Percentiles rank a stretch among this genome's conserved stretches.
These are phyloP conservation scores for Fraxinus dipetala DNA, from an alignment of 305 asterid genomes.

Conservation along the genomic window DNA sequence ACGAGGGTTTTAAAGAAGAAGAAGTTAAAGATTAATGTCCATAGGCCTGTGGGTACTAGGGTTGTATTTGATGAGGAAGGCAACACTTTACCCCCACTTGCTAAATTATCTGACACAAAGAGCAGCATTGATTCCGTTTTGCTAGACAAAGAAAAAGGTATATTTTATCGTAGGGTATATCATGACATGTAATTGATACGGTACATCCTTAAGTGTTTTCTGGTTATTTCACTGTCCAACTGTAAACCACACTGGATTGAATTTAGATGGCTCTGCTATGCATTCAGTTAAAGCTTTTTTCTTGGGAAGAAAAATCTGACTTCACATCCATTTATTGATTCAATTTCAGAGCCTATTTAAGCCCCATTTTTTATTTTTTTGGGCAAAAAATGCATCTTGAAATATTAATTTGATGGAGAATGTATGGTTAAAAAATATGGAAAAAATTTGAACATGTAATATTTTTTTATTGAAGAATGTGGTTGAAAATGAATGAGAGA, in stretches of 20 bases:
- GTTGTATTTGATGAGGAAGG: conserved; percentile 88
- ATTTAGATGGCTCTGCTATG: not conserved
- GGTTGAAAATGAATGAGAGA: too few species aligned
- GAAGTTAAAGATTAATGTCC: conserved; percentile 81
- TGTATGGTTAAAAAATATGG: not conserved
- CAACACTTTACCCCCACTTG: conserved; percentile 72
- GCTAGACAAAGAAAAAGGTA: conserved; percentile 73
- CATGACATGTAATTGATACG: not conserved
- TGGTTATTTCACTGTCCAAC: not conserved
- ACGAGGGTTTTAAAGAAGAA: conserved; percentile 63
- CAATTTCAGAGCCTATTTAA: not conserved
- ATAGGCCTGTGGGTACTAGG: conserved; percentile 77
- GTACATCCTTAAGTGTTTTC: not conserved
- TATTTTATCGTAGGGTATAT: not conserved
- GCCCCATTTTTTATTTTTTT: too few species aligned
- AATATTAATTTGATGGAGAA: not conserved
- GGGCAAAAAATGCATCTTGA: not conserved
- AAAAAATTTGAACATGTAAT: too few species aligned
- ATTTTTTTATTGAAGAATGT: too few species aligned
- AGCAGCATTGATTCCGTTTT: conserved; percentile 33
- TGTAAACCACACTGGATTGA: not conserved
- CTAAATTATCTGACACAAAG: conserved; percentile 45
- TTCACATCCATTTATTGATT: not conserved
- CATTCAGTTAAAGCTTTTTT: not conserved
- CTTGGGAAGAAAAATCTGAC: not conserved